Percentiles rank a stretch among this genome's conserved stretches.
phyloP scores from a whole-genome alignment of 805 yeast species.

The Candida endomychidarum region DNA sequence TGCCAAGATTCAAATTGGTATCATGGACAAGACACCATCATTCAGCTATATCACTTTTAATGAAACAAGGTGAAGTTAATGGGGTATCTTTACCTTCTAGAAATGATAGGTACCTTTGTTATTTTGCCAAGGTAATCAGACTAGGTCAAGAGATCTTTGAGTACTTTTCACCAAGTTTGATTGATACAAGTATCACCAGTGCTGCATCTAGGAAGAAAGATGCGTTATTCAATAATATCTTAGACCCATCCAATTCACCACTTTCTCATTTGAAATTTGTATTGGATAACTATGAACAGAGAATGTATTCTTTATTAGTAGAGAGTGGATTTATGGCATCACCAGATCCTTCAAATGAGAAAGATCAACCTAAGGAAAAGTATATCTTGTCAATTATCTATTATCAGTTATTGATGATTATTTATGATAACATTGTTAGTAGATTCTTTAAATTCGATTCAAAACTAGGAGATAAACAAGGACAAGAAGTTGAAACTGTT shows the following conservation, averaged over 20 bases:
- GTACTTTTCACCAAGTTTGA: conserved; percentile 31
- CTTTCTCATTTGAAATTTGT: conserved; percentile 21
- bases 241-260: conserved; percentile 16
- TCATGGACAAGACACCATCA: conserved; percentile 48
- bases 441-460: conserved; percentile 22
- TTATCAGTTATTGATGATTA: conserved; percentile 50
- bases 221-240: conserved; percentile 14
- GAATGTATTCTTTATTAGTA: conserved; percentile 37
- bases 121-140: conserved; percentile 44
- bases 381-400: conserved; percentile 45
- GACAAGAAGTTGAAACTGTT: conserved; percentile 20
- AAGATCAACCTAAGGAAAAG: conserved; percentile 32
- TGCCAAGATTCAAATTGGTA: conserved; percentile 52
- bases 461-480: conserved; percentile 5
- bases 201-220: conserved; percentile 10
- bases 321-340: conserved; percentile 39
- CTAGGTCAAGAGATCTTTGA: conserved; percentile 51
- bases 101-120: conserved; percentile 44
- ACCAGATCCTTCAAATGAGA: conserved; percentile 14
- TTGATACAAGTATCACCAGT: conserved; percentile 9
- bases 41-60: conserved; percentile 22
- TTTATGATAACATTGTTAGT: conserved; percentile 54
- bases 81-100: conserved; percentile 21
- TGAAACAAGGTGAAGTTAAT: conserved; percentile 18
- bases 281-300: conserved; percentile 40